Base-by-base conservation (phyloP, 2,329 filamentous ascomycete species). In the Emericellopsis atlantica region DNA sequence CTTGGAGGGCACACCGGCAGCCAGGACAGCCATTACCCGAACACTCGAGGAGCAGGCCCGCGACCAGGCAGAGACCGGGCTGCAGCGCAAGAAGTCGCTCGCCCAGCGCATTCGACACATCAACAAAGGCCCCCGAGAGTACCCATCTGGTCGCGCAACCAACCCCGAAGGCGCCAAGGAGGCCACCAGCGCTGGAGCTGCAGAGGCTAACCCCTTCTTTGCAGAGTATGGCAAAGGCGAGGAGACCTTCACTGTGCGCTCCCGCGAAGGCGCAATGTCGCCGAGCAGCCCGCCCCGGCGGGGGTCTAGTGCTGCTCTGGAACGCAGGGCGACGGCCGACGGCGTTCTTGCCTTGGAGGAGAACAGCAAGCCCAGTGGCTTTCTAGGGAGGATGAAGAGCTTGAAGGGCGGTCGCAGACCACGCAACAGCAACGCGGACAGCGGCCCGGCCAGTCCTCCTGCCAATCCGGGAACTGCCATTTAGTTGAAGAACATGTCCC, bases 41-140 rank as follows among this genome's bases (percentile, higher is more conserved):
- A 78, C 78, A 39, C 76, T 90, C 52, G 81, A 74, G 26, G 87
- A 80, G 51, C 62, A 84, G 45, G 72, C 69, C 6, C 73, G 71
- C 15, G 74, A 81, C 36, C 72, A 74, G 43, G 55, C 65, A 41
- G 61, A 71, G 18, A 64, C 65, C 6, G 40, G 40, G 3, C 62
- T 98, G 34, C 79, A 82, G 49, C 80, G 92, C 45, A 96, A 95
- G 72, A 95, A 95, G 68, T 95, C 89, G 23, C 70, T 98, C 45
- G 92, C 88, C 3, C 88, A 95, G 57, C 84, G 89, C 42, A 83
- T 98, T 57, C 82, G 88, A 33, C 83, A 85, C 48, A 88, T 93
- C 52, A 86, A 81, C 57, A 80, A 79, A 46, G 74, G 73, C n/a
- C 74, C 73, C 8, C 76, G 78, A 39, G 72, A 76, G 21, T 73